These are phyloP conservation scores for Lichtheimia ornata DNA, from an alignment of 371 early-diverging fungal species.

Conservation along the genomic window DNA sequence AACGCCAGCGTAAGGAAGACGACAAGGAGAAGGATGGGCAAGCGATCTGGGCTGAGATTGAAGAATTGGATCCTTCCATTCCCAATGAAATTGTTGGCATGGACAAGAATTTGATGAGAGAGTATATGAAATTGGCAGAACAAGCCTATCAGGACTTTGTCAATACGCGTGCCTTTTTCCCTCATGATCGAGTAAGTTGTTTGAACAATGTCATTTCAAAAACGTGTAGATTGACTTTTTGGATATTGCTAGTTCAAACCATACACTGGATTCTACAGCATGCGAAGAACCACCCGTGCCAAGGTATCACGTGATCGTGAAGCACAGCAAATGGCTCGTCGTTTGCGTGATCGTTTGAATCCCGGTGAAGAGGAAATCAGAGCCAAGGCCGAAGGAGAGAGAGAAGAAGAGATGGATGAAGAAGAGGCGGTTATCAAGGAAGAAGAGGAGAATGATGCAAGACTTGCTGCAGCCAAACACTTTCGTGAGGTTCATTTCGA, in stretches of 20 bases:
- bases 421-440: slow-evolving; percentile 27
- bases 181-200: slow-evolving; percentile 38
- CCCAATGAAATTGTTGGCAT: slow-evolving; percentile 17
- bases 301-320: slow-evolving; percentile 17
- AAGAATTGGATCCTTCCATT: slow-evolving; percentile 33
- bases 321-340: slow-evolving; percentile 34
- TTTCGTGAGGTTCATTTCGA: slow-evolving; percentile 62
- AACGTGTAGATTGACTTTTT: too few species aligned
- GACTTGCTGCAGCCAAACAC: slow-evolving; percentile 21
- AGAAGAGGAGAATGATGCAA: slow-evolving; percentile 25
- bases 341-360: slow-evolving; percentile 24
- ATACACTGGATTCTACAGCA: slow-evolving; percentile 5
- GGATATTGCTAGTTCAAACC: too few species aligned
- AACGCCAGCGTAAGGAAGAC: slow-evolving; percentile 15
- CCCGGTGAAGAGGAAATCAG: slow-evolving; percentile 5
- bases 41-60: slow-evolving; percentile 30
- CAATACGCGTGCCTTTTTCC: slow-evolving; percentile 59
- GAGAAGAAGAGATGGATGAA: slow-evolving; percentile 26
- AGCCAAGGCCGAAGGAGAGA: slow-evolving; percentile 7
- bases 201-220: neutral
- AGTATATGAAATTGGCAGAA: slow-evolving; percentile 54
- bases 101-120: slow-evolving; percentile 35
- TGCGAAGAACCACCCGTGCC: neutral
- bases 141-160: slow-evolving; percentile 53
- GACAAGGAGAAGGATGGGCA: slow-evolving; percentile 20